Percentiles rank a stretch among this genome's conserved stretches.
phyloP scores from a whole-genome alignment of 371 early-diverging fungal genomes.

The Apophysomyces variabilis region DNA sequence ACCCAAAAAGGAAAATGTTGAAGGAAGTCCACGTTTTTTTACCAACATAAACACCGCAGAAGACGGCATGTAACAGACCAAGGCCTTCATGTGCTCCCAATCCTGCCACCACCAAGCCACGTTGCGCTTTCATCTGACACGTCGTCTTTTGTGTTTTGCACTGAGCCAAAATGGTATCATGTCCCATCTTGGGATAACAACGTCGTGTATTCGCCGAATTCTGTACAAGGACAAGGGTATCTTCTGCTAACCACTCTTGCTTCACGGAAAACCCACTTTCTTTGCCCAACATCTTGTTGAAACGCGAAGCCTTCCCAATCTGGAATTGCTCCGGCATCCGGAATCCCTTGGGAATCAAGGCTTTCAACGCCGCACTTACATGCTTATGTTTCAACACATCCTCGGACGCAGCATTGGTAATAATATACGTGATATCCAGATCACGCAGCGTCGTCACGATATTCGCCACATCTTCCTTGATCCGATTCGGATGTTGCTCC shows the following conservation, averaged over 20 bases:
- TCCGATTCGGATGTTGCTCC: slow-evolving; percentile 49
- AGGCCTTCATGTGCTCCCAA: slow-evolving; percentile 72
- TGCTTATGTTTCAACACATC: slow-evolving; percentile 64
- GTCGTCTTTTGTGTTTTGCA: slow-evolving; percentile 82
- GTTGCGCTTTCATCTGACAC: slow-evolving; percentile 68
- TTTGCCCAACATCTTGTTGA: slow-evolving; percentile 55
- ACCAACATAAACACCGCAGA: slow-evolving; percentile 81
- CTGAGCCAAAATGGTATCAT: slow-evolving; percentile 72
- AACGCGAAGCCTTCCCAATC: slow-evolving; percentile 62
- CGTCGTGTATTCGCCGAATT: slow-evolving; percentile 60
- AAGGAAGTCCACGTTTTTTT: slow-evolving; percentile 18
- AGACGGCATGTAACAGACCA: slow-evolving; percentile 73
- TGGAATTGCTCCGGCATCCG: slow-evolving; percentile 57
- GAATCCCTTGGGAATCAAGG: slow-evolving; percentile 21
- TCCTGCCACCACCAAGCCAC: slow-evolving; percentile 70
- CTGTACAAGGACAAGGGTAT: slow-evolving; percentile 61
- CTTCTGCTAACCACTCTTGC: slow-evolving; percentile 44
- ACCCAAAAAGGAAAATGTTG: neutral
- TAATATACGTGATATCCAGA: slow-evolving; percentile 57
- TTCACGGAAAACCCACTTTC: slow-evolving; percentile 58
- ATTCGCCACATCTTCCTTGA: slow-evolving; percentile 71
- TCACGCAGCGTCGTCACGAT: slow-evolving; percentile 66
- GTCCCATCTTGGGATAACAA: slow-evolving; percentile 64
- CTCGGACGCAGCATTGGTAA: slow-evolving; percentile 70
- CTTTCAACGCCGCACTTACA: slow-evolving; percentile 42